These are phyloP conservation scores for Laguncularia racemosa DNA, from an alignment of 345 rosid species.

Conservation along the genomic window DNA sequence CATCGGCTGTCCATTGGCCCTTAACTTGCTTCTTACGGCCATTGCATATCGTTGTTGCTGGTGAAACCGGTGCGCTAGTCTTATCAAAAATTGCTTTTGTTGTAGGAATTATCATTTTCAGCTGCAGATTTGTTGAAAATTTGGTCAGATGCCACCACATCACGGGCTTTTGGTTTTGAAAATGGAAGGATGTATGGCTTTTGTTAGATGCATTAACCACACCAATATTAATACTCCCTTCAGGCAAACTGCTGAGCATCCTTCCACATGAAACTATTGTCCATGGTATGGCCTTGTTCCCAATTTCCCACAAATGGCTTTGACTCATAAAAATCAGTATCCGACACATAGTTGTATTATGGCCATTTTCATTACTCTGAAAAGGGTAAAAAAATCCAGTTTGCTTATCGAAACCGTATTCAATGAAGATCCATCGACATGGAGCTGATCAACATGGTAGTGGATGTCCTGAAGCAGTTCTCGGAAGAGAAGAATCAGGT, in stretches of 20 bases:
- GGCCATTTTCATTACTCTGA: constrained; percentile 16
- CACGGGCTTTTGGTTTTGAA: constrained; percentile 33
- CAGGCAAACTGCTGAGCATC: constrained; percentile 4
- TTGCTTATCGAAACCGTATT: constrained; percentile 19
- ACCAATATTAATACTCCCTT: not conserved
- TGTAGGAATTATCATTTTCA: constrained; percentile 17
- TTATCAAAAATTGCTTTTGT: constrained; percentile 23
- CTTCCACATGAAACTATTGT: constrained; percentile 39
- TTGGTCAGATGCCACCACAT: constrained; percentile 47
- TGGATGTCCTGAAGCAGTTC: constrained; percentile 47
- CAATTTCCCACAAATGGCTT: constrained; percentile 36
- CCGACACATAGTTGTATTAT: constrained; percentile 24
- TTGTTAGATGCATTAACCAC: not conserved
- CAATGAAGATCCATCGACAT: constrained; percentile 34
- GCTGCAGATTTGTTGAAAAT: constrained; percentile 39
- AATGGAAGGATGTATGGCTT: constrained; percentile 19
- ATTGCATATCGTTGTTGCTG: constrained; percentile 16
- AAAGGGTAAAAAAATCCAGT: constrained; percentile 33
- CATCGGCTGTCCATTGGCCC: constrained; percentile 90
- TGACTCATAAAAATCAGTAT: constrained; percentile 41
- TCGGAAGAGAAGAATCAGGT: not conserved
- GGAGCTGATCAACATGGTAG: constrained; percentile 31
- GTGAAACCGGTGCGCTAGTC: constrained; percentile 18
- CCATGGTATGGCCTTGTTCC: constrained; percentile 37
- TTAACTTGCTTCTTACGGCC: constrained; percentile 56